Conservation (phyloP, 495 filamentous ascomycete genomes). For the Penicillium robsamsonii region DNA sequence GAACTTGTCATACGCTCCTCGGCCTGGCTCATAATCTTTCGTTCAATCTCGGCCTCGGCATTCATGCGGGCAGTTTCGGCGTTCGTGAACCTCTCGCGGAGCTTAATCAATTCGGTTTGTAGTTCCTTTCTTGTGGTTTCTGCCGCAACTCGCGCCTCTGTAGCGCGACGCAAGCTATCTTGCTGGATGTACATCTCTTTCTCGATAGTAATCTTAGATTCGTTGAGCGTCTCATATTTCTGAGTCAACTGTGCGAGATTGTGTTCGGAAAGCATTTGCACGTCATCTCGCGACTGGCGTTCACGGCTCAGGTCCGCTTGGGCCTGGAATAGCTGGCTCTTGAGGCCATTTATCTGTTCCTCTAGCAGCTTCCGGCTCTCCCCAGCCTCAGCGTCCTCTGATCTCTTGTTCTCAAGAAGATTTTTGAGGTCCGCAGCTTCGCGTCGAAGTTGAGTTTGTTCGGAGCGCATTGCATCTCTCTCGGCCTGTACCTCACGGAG, state of each 20-base stretch:
- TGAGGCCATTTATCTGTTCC: conserved; percentile 82
- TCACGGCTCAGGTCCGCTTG: conserved; percentile 89
- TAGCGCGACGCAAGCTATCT: conserved; percentile 84
- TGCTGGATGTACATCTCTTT: conserved; percentile 99
- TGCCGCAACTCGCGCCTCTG: conserved; percentile 71
- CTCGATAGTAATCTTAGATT: conserved; percentile 95
- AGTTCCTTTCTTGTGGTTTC: conserved; percentile 88
- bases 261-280: conserved; percentile 87
- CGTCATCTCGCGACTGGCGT: conserved; percentile 93
- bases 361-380: conserved; percentile 85
- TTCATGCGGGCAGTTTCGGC: conserved; percentile 81
- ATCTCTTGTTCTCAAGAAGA: conserved; percentile 81
- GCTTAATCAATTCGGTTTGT: conserved; percentile 76
- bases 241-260: conserved; percentile 77
- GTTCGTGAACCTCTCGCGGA: conserved; percentile 77
- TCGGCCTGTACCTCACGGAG: conserved; percentile 86
- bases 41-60: conserved; percentile 77
- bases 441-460: conserved; percentile 77
- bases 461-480: conserved; percentile 78
- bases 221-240: conserved; percentile 84
- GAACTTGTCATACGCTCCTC: conserved; percentile 79
- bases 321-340: conserved; percentile 75
- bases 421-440: conserved; percentile 86
- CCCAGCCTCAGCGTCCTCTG: conserved; percentile 82
- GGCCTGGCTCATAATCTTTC: conserved; percentile 70